Evolutionary conservation across 768 basidiomycete genomes (phyloP).

Genomic region (Termitomyces sp.): DNA sequence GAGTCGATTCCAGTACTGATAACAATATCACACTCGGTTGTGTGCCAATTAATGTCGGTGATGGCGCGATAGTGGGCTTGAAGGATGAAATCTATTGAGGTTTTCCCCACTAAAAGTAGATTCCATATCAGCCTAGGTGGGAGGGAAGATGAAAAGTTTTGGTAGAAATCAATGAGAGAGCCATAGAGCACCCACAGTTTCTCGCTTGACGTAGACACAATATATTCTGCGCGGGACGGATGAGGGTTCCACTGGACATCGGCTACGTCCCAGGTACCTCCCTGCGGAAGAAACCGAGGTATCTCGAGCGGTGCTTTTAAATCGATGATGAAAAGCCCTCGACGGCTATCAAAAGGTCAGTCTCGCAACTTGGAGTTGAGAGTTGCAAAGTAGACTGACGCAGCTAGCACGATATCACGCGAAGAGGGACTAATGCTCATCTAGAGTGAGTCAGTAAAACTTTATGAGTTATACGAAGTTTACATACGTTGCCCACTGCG

Average conservation of each 20-base stretch:
- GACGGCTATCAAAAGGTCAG: conserved; percentile 43
- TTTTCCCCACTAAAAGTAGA: conserved; percentile 66
- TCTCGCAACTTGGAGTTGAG: not conserved
- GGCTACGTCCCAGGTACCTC: conserved; percentile 94
- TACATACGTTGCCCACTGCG: conserved; percentile 77
- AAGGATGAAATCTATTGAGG: conserved; percentile 80
- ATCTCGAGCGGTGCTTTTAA: conserved; percentile 82
- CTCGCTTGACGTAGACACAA: conserved; percentile 85
- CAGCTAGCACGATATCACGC: conserved; percentile 87
- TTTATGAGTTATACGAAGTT: not conserved
- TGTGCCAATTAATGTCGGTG: conserved; percentile 98
- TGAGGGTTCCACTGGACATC: conserved; percentile 95
- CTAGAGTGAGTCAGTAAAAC: conserved; percentile 33
- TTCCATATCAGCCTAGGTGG: conserved; percentile 85
- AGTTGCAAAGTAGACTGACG: conserved; percentile 38
- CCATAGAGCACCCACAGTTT: conserved; percentile 57
- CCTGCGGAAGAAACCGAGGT: conserved; percentile 93
- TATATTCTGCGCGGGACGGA: conserved; percentile 67
- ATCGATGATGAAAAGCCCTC: conserved; percentile 94
- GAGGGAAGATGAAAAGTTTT: not conserved
- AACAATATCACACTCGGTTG: conserved; percentile 77
- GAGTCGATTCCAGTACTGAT: conserved; percentile 92
- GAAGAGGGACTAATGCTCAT: conserved; percentile 91
- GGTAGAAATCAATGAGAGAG: not conserved
- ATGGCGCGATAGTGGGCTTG: conserved; percentile 93